phyloP scores from a whole-genome alignment of 208 protist genomes.

The Leishmania gerbilli region DNA sequence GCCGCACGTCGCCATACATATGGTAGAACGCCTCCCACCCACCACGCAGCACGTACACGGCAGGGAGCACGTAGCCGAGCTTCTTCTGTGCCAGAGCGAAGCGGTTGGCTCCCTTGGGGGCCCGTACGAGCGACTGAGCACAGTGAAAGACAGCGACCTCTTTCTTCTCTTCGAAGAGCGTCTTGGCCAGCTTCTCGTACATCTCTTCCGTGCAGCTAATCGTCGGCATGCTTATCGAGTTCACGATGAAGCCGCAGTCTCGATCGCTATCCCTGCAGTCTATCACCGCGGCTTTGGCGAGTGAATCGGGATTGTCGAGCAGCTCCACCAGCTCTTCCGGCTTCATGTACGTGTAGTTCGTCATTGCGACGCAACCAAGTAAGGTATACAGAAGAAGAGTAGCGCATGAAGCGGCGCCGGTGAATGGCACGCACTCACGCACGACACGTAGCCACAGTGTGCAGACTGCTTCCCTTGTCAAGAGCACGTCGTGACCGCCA shows the following conservation, averaged over 20 bases:
- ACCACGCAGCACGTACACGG: slow-evolving; percentile 69
- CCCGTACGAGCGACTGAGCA: slow-evolving; percentile 73
- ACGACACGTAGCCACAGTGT: not conserved
- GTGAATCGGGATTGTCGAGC: slow-evolving; percentile 40
- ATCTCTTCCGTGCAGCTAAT: slow-evolving; percentile 31
- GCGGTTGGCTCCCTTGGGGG: slow-evolving; percentile 54
- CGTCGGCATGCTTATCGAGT: slow-evolving; percentile 59
- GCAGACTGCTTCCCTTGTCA: not conserved
- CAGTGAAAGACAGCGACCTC: slow-evolving; percentile 75
- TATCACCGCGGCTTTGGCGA: slow-evolving; percentile 43
- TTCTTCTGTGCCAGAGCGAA: slow-evolving; percentile 53
- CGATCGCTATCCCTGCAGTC: slow-evolving; percentile 83
- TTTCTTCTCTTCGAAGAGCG: slow-evolving; percentile 36
- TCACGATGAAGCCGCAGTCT: slow-evolving; percentile 51
- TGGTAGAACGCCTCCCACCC: slow-evolving; percentile 68
- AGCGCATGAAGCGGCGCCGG: not conserved
- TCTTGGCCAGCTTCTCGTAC: slow-evolving; percentile 40
- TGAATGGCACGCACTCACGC: not conserved
- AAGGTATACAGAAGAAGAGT: not conserved
- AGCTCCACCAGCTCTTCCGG: slow-evolving; percentile 60
- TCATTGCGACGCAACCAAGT: slow-evolving; percentile 21
- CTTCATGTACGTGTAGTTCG: slow-evolving; percentile 63
- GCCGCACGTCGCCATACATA: slow-evolving; percentile 45
- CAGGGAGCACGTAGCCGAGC: slow-evolving; percentile 32
- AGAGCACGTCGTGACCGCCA: not conserved